A percentile compares a stretch with the other conserved stretches of the same genome.
phyloP scores from a whole-genome alignment of 352 stramenopile genomes.

The Phytopythium kandeliae region DNA sequence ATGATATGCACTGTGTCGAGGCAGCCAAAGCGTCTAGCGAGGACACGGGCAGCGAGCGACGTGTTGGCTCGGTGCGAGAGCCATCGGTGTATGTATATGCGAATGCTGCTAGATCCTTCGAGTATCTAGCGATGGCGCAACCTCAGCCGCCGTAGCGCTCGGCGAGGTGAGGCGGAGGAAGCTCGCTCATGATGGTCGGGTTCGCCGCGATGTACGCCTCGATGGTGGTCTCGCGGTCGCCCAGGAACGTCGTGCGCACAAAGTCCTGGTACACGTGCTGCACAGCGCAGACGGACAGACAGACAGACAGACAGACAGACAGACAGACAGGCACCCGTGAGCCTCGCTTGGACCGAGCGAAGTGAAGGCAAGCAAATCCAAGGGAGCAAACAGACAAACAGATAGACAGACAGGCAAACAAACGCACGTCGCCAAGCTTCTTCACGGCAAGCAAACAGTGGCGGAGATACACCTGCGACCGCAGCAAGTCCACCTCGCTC shows the following conservation, averaged over 20 bases:
- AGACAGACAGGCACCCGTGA: background rate
- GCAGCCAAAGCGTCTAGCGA: too few relatives aligned
- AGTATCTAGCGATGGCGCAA: too few relatives aligned
- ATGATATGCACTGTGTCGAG: too few relatives aligned
- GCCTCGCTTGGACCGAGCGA: too few relatives aligned
- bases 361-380: too few relatives aligned
- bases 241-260: constrained; percentile 87
- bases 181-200: constrained; percentile 77
- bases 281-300: background rate
- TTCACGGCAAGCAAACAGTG: constrained; percentile 89
- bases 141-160: constrained; percentile 72
- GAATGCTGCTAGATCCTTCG: too few relatives aligned
- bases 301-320: too few relatives aligned
- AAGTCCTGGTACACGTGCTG: constrained; percentile 75
- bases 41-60: too few relatives aligned
- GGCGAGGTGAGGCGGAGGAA: constrained; percentile 63
- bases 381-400: too few relatives aligned
- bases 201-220: constrained; percentile 77
- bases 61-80: too few relatives aligned
- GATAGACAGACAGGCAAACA: background rate
- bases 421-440: constrained; percentile 55
- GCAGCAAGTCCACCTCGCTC: too few relatives aligned
- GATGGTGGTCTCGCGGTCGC: constrained; percentile 86
- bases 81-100: too few relatives aligned
- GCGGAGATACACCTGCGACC: constrained; percentile 80